Evolutionary conservation across 768 basidiomycete species (phyloP).

Genomic region (Pulveroboletus sp.): DNA sequence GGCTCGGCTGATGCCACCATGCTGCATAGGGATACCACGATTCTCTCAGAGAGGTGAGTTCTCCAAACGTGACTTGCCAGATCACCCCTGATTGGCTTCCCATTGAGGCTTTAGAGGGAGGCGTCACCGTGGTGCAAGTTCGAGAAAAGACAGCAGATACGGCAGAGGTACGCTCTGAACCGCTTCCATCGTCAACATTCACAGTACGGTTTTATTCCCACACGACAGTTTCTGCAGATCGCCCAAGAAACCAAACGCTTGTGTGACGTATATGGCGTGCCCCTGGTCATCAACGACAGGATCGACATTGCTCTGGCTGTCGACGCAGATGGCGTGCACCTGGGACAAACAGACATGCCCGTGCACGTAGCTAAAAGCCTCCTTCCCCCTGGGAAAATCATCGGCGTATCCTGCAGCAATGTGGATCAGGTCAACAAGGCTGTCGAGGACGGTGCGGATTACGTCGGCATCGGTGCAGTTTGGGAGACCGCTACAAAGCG

Average conservation of each 20-base stretch:
- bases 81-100: not conserved
- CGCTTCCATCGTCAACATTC: not conserved
- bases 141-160: conserved; percentile 86
- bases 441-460: conserved; percentile 67
- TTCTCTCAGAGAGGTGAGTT: conserved; percentile 67
- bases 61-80: not conserved
- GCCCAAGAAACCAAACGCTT: conserved; percentile 67
- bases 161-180: conserved; percentile 54
- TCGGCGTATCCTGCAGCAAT: conserved; percentile 80
- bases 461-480: conserved; percentile 85
- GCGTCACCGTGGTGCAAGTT: conserved; percentile 87
- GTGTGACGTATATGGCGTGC: conserved; percentile 74
- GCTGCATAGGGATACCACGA: conserved; percentile 61
- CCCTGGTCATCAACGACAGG: conserved; percentile 84
- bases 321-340: conserved; percentile 76
- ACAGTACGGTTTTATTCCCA: not conserved
- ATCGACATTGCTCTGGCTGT: conserved; percentile 84
- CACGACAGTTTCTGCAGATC: conserved; percentile 67
- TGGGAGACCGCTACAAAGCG: conserved; percentile 82
- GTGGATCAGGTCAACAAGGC: conserved; percentile 63
- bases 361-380: conserved; percentile 61
- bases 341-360: conserved; percentile 88
- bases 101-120: conserved; percentile 72
- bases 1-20: conserved; percentile 1
- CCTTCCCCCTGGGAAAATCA: conserved; percentile 65